phyloP scores from a whole-genome alignment of 2,329 filamentous ascomycete species.

The Arthrobotrys musiformis region DNA sequence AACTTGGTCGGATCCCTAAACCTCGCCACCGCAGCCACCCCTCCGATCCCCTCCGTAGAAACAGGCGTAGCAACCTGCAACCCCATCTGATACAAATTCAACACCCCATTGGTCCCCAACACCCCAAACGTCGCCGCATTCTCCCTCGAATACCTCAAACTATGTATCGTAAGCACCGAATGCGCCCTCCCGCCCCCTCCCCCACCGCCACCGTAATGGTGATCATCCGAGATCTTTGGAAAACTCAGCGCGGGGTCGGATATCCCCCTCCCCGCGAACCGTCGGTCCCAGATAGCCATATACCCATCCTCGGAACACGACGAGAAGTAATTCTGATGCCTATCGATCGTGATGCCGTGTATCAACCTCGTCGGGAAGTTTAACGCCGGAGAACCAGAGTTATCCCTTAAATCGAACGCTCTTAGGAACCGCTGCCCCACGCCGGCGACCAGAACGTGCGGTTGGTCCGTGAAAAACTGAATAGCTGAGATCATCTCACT shows the following conservation, averaged over 20 bases:
- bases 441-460: slow-evolving; percentile 78
- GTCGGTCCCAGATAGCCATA: slow-evolving; percentile 59
- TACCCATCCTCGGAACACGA: slow-evolving; percentile 70
- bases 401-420: slow-evolving; percentile 81
- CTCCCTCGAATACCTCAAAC: slow-evolving; percentile 57
- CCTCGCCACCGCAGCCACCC: slow-evolving; percentile 46
- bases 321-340: slow-evolving; percentile 84
- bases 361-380: slow-evolving; percentile 67
- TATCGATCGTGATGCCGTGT: slow-evolving; percentile 76
- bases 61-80: slow-evolving; percentile 38
- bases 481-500: slow-evolving; percentile 82
- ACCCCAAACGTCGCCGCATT: slow-evolving; percentile 58
- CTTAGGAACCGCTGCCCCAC: slow-evolving; percentile 79
- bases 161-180: slow-evolving; percentile 54
- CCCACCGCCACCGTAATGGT: slow-evolving; percentile 40
- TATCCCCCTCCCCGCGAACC: slow-evolving; percentile 54
- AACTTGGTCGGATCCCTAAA: slow-evolving; percentile 51
- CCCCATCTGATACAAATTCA: slow-evolving; percentile 58
- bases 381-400: slow-evolving; percentile 63
- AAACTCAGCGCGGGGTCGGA: slow-evolving; percentile 56
- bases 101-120: slow-evolving; percentile 56
- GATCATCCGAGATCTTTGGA: slow-evolving; percentile 56
- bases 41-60: slow-evolving; percentile 53
- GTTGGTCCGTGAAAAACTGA: slow-evolving; percentile 81
- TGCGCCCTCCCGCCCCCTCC: slow-evolving; percentile 7